Evolutionary conservation across 129 eudicot species (phyloP), one percentile per base, ranked within the genome.

Genomic region (Lactuca saligna): DNA sequence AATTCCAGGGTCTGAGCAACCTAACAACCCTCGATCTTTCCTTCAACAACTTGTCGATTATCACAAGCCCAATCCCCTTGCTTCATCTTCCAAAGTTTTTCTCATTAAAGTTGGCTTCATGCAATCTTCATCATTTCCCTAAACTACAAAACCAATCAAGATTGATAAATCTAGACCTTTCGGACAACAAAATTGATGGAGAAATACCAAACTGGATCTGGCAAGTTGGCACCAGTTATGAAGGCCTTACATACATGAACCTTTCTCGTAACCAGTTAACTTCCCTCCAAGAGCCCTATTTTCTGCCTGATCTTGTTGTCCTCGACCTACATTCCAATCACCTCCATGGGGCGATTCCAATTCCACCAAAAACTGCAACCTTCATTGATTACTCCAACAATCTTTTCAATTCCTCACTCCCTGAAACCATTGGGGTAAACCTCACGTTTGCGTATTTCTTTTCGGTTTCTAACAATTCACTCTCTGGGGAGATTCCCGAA

Each of bases 191-290:
- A 68, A 83, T 88, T 13, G n/a, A 3, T 17, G 91, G 91, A 61
- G 74, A 70, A 35, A 65, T 85, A 64, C 96, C 96, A 35, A 85
- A 16, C 33, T 85, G 92, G 91, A 79, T 88, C 17, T 85, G 84
- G 85, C 20, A 65, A 20, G 53, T 80, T 4, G 82, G 77, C 11
- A 37, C 55, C 33, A 67, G 74, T 7, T 29, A 58, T 37, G 71
- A 76, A 70, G 2, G 13, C 6, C 78, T 72, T 0, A 1, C 0
- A 0, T 54, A 59, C 10, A 12, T 88, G 71, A 82, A 88, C 61
- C 91, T 88, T 78, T 82, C 96, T 32, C 59, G 9, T 39, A 88
- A 88, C 69, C 31, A 10, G 13, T 51, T 88, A 25, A 64, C 49
- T 0, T 9, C 48, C 64, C 67, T 85, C 55, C 79, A 85, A 76